Conservation (phyloP, 208 protist species). For the Leishmania mexicana region DNA sequence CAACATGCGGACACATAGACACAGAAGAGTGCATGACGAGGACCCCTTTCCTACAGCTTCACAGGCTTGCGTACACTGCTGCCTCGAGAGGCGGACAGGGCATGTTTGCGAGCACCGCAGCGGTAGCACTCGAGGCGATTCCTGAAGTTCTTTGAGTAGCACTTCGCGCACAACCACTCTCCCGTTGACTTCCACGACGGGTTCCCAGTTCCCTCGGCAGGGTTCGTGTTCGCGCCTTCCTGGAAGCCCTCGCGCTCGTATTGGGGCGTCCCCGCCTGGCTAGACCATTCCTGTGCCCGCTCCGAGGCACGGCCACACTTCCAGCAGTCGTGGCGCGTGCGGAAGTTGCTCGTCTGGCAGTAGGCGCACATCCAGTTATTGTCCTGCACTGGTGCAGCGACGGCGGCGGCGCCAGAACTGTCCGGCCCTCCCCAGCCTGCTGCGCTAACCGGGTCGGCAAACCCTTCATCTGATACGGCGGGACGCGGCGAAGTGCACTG, state of each 20-base stretch:
- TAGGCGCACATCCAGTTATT: slow-evolving; percentile 86
- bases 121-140: slow-evolving; percentile 73
- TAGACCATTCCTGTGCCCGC: slow-evolving; percentile 25
- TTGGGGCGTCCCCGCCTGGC: slow-evolving; percentile 32
- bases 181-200: slow-evolving; percentile 48
- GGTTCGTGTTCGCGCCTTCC: slow-evolving; percentile 26
- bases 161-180: slow-evolving; percentile 86
- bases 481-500: slow-evolving; percentile 51
- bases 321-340: slow-evolving; percentile 81
- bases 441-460: not conserved
- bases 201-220: slow-evolving; percentile 48
- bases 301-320: slow-evolving; percentile 66
- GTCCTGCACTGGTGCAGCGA: slow-evolving; percentile 26
- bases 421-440: slow-evolving; percentile 7
- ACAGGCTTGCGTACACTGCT: slow-evolving; percentile 65
- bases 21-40: not conserved
- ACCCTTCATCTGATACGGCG: not conserved
- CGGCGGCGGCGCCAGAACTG: not conserved
- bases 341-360: slow-evolving; percentile 87
- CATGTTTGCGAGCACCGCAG: slow-evolving; percentile 70
- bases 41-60: slow-evolving; percentile 54
- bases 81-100: slow-evolving; percentile 38
- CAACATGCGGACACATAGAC: not conserved
- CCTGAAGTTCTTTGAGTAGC: slow-evolving; percentile 82
- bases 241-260: slow-evolving; percentile 85